A percentile compares a stretch with the other conserved stretches of the same genome.
Evolutionary conservation across 306 rosid species (phyloP).

Genomic region (Ormosia emarginata): DNA sequence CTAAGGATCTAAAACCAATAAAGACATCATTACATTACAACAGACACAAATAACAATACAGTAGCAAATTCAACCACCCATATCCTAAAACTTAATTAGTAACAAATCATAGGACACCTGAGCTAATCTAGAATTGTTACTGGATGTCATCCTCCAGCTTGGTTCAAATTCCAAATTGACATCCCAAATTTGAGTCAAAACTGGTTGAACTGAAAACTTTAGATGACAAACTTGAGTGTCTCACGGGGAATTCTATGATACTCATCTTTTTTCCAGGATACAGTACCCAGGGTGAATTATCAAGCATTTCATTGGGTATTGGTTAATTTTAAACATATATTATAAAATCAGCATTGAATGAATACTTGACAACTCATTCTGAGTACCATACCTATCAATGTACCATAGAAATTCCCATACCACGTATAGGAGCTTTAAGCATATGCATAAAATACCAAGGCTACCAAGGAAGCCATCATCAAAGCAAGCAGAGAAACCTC

Average conservation of each 20-base stretch:
- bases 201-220: conserved; percentile 5
- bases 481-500: conserved; percentile 40
- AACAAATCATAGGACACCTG: conserved; percentile 17
- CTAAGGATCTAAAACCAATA: background rate
- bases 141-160: conserved; percentile 4
- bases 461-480: conserved; percentile 31
- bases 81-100: background rate
- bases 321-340: no score
- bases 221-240: background rate
- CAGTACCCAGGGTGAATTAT: no score
- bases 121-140: conserved; percentile 12
- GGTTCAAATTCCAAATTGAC: conserved; percentile 19
- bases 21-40: conserved; percentile 15
- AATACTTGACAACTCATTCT: no score
- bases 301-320: no score
- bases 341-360: no score
- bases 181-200: conserved; percentile 25
- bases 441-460: conserved; percentile 34
- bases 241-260: no score
- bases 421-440: conserved; percentile 13
- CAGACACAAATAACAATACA: conserved; percentile 11
- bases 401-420: no score
- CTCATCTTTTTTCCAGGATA: no score
- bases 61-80: conserved; percentile 26
- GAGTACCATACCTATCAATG: no score